These are phyloP conservation scores for Jamesozyma piceae DNA, from an alignment of 805 yeast species.

Conservation along the genomic window DNA sequence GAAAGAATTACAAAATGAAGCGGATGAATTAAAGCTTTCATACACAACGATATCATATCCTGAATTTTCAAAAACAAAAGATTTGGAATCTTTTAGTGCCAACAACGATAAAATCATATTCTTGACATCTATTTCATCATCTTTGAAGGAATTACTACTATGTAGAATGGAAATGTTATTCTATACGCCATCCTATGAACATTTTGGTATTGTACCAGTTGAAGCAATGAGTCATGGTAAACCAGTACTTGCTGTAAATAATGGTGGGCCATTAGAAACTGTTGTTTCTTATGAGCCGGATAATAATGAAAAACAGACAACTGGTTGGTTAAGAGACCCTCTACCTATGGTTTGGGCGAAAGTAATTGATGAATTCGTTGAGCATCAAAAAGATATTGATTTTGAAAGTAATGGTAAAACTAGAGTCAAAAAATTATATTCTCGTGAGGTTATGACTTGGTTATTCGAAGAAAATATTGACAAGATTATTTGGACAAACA, in stretches of 20 bases:
- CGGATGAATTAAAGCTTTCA: constrained; percentile 38
- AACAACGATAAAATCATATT: constrained; percentile 48
- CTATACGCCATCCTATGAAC: constrained; percentile 88
- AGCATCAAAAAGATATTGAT: neutral
- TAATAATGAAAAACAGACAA: constrained; percentile 33
- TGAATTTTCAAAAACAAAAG: constrained; percentile 16
- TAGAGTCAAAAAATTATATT: constrained; percentile 28
- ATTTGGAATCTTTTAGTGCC: constrained; percentile 18
- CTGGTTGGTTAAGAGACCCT: constrained; percentile 54
- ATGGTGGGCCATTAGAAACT: constrained; percentile 92
- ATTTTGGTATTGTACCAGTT: constrained; percentile 94
- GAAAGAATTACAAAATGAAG: constrained; percentile 44
- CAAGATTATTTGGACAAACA: constrained; percentile 20
- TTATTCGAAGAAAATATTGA: constrained; percentile 32
- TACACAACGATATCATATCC: constrained; percentile 35
- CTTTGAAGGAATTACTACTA: constrained; percentile 55
- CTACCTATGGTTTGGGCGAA: constrained; percentile 46
- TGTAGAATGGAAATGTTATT: constrained; percentile 49
- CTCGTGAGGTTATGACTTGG: constrained; percentile 34
- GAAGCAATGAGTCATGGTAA: constrained; percentile 84
- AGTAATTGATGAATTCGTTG: constrained; percentile 31
- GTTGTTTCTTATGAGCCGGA: constrained; percentile 27
- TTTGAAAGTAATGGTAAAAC: constrained; percentile 22
- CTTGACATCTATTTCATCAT: constrained; percentile 68
- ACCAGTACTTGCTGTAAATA: constrained; percentile 76